phyloP scores from a whole-genome alignment of 2,329 filamentous ascomycete species.

The Lachnellula cervina region DNA sequence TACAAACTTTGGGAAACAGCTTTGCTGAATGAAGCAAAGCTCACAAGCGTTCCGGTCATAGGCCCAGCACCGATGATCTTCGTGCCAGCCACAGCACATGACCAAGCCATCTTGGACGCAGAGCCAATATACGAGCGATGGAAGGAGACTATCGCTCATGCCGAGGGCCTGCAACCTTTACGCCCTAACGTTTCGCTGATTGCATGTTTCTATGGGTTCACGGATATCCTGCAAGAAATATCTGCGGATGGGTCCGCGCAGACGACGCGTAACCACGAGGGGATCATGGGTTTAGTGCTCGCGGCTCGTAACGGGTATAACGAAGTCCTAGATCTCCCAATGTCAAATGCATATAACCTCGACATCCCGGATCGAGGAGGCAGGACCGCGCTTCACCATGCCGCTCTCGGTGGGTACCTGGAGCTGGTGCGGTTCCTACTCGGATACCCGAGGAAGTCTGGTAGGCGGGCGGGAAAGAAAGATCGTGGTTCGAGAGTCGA shows the following conservation, averaged over 20 bases:
- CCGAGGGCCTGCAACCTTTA: not conserved
- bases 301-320: slow-evolving; percentile 5
- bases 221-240: slow-evolving; percentile 9
- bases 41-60: slow-evolving; percentile 1
- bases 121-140: slow-evolving; percentile 6
- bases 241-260: slow-evolving; percentile 7
- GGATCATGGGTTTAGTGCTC: slow-evolving; percentile 3
- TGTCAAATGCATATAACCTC: slow-evolving; percentile 54
- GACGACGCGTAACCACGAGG: slow-evolving; percentile 7
- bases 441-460: slow-evolving; percentile 1
- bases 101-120: slow-evolving; percentile 1
- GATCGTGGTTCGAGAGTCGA: not conserved
- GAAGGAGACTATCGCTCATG: slow-evolving; percentile 1
- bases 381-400: slow-evolving; percentile 84
- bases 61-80: slow-evolving; percentile 6
- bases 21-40: slow-evolving; percentile 4
- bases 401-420: slow-evolving; percentile 42
- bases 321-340: slow-evolving; percentile 3
- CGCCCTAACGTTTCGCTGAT: slow-evolving; percentile 5
- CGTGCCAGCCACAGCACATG: slow-evolving; percentile 4
- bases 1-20: not conserved
- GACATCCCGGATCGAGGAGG: slow-evolving; percentile 87
- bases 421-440: slow-evolving; percentile 5
- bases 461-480: not conserved
- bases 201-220: slow-evolving; percentile 10